Base-by-base conservation (phyloP, 2,329 filamentous ascomycete genomes). In the Scytalidium lignicola region DNA sequence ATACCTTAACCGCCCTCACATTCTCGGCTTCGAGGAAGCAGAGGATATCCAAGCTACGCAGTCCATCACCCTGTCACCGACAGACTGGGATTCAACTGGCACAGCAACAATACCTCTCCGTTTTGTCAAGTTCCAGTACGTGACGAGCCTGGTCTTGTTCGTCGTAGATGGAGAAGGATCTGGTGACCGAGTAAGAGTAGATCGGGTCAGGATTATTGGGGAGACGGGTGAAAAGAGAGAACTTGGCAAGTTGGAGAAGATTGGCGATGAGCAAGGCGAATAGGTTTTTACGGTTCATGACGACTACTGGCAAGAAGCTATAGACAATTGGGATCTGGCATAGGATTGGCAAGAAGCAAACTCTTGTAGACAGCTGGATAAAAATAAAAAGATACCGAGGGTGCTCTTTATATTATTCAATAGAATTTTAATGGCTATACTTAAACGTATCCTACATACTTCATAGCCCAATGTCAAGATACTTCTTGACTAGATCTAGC, bases 81-180 rank as follows among this genome's bases (percentile, higher is more conserved):
- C 79, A 46, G 89, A 96, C 63, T 99, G 93, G 92, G 88, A 90
- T 67, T 74, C 77, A 41, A 82, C 88, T 13, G 86, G 83, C 46
- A 92, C 88, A 8, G 86, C 82, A 13, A 87, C 76, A 60, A 71
- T 92, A 47, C 71, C 78, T 41, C 72, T 97, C 60, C 87, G 91
- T 13, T 96, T 92, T 63, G 93, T 99, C 70, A 96, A 96, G 73
- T 99, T 97, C 75, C 93, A 97, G 72, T 95, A 90, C 64, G 87
- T 96, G 47, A 86, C 83, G 51, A 93, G 85, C 53, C 65, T 99
- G 60, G 86, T 95, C 17, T 60, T 99, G 10, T 99, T 96, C 67
- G 84, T 99, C 28, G 87, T 88, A 47, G 85, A 95, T 65, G 91
- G 90, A 2, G 88, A 92, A 48, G 85, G 84, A 17, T 85, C 89